These are phyloP conservation scores for Saturnispora galanensis DNA, from an alignment of 805 yeast genomes.

Conservation along the genomic window DNA sequence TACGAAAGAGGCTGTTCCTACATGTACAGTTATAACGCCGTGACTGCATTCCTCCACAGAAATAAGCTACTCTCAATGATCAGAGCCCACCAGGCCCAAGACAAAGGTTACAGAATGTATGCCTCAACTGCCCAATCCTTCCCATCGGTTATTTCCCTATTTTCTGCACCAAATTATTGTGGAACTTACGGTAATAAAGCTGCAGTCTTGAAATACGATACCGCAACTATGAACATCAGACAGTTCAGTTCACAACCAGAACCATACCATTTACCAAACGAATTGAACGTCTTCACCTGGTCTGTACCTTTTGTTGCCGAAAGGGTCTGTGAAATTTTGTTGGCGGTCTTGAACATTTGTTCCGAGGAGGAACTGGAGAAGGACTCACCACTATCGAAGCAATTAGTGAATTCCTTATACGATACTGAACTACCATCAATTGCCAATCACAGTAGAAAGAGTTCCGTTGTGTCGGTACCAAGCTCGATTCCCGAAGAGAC, in stretches of 20 bases:
- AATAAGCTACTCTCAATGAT: constrained; percentile 78
- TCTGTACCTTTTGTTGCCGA: constrained; percentile 96
- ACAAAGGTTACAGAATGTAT: constrained; percentile 94
- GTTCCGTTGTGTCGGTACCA: background rate
- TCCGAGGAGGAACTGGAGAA: constrained; percentile 89
- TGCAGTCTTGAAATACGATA: constrained; percentile 85
- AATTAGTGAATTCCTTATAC: constrained; percentile 26
- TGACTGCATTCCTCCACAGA: constrained; percentile 65
- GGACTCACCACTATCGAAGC: constrained; percentile 46
- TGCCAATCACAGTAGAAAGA: background rate
- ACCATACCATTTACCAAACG: constrained; percentile 94
- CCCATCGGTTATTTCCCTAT: constrained; percentile 82
- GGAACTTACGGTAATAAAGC: constrained; percentile 93
- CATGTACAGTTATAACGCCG: constrained; percentile 76
- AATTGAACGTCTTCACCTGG: constrained; percentile 97
- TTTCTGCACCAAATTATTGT: constrained; percentile 91
- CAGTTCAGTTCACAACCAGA: constrained; percentile 91
- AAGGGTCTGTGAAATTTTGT: constrained; percentile 87
- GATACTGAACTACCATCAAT: constrained; percentile 13
- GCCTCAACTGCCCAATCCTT: constrained; percentile 79
- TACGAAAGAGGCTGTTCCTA: constrained; percentile 83
- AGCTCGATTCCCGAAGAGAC: background rate
- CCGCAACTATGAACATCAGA: constrained; percentile 87
- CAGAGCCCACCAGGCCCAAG: constrained; percentile 97
- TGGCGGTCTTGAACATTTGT: constrained; percentile 83